Evolutionary conservation across 108 stramenopile species (phyloP), one percentile per base, ranked within the genome.

Genomic region (Halocafeteria seosinensis): DNA sequence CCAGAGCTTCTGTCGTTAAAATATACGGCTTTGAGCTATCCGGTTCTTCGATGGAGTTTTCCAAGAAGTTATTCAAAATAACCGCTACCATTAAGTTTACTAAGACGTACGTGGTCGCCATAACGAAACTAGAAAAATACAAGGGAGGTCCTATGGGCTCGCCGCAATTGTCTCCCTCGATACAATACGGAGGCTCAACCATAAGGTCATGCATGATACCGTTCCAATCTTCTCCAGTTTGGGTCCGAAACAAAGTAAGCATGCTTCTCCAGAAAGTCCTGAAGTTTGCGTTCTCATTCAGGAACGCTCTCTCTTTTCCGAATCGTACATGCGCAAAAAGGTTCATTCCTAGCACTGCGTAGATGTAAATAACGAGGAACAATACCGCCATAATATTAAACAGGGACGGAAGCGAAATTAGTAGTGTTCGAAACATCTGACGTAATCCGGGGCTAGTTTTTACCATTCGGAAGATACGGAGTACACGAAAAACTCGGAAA

Each of bases 201-300:
- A 38, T 37, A 23, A 67, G 33, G 34, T 68, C 67, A 50, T 65
- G 64, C 73, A 70, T 70, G 38, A 74, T 24, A 26, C 50, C 57
- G 61, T 74, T 70, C 55, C 51, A 74, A 34, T 42, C 33, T 65
- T 74, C 73, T 31, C 73, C 73, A 30, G 73, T 74, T 61, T 31
- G 27, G 47, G 27, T 27, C 23, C 68, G 38, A 27, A 74, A 55
- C n/a, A 74, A 66, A 3, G 62, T 61, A 32, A 61, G 24, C 32
- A 74, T 6, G n/a, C 62, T 34, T 21, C 26, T 13, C 13, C 23
- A 29, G 33, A 69, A 70, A 8, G 52, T 29, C 25, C 55, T 11
- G 65, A 74, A 74, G 57, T 74, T 74, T 0, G 50, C 62, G 37
- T 65, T 25, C 6, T 38, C 34, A 27, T 24, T 74, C 27, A 70